These are phyloP conservation scores for Jaminaea rosea DNA, from an alignment of 1,284 basidiomycete genomes.

Conservation along the genomic window DNA sequence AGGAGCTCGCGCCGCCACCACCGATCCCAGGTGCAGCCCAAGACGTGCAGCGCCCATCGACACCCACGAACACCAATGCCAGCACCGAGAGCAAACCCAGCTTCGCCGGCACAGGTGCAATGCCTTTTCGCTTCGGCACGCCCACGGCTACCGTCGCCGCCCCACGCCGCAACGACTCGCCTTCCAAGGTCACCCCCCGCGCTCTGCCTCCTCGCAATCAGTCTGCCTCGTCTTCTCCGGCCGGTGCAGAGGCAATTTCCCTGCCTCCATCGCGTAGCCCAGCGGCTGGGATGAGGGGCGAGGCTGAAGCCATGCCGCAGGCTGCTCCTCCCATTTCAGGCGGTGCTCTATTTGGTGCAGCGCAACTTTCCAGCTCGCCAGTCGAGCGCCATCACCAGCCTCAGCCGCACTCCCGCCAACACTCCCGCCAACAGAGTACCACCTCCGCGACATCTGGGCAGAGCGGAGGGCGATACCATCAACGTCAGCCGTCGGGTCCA, in stretches of 20 bases:
- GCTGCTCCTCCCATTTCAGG: no score
- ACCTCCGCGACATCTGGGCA: no score
- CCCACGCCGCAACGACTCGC: not conserved
- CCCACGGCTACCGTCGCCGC: not conserved
- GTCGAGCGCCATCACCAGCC: no score
- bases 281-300: not conserved
- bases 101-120: conserved; percentile 32
- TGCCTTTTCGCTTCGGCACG: conserved; percentile 39
- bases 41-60: not conserved
- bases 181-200: not conserved
- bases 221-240: not conserved
- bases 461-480: no score
- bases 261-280: conserved; percentile 2
- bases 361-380: no score
- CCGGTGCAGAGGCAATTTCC: not conserved
- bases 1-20: no score
- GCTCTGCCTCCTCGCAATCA: not conserved
- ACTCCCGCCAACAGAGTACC: no score
- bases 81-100: conserved; percentile 20
- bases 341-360: no score
- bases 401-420: no score
- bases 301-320: not conserved
- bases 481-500: no score
- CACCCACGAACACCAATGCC: not conserved
- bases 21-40: no score